Evolutionary conservation across 441 rosid species (phyloP).

Genomic region (Breynia disticha): DNA sequence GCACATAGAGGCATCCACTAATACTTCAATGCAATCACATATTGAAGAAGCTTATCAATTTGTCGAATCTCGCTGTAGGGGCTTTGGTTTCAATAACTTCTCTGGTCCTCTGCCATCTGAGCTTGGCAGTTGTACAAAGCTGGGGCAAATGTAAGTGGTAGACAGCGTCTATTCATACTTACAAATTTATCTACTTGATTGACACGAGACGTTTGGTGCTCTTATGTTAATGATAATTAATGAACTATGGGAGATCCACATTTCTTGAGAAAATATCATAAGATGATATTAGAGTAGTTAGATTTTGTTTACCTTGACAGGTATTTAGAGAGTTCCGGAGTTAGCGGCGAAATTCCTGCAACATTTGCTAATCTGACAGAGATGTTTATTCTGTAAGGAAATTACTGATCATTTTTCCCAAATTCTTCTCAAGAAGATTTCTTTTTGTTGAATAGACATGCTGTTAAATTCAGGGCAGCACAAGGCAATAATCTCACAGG

Average conservation of each 20-base stretch:
- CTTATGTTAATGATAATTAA: too few relatives aligned
- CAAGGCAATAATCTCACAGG: slow-evolving; percentile 49
- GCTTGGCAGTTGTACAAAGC: slow-evolving; percentile 41
- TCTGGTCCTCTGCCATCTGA: slow-evolving; percentile 53
- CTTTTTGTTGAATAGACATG: neutral
- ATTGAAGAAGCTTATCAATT: neutral
- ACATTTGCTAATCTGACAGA: slow-evolving; percentile 24
- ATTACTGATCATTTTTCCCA: too few relatives aligned
- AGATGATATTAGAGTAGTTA: neutral
- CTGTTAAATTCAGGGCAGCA: slow-evolving; percentile 42
- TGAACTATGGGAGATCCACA: too few relatives aligned
- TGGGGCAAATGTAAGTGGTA: slow-evolving; percentile 50
- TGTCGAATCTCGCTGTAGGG: slow-evolving; percentile 19
- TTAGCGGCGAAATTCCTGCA: slow-evolving; percentile 35
- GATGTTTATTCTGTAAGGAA: slow-evolving; percentile 20
- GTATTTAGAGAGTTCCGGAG: slow-evolving; percentile 30
- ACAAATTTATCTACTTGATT: too few relatives aligned
- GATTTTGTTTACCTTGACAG: slow-evolving; percentile 20
- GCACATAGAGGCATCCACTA: too few relatives aligned
- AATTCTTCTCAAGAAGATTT: too few relatives aligned
- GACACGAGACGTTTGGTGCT: too few relatives aligned
- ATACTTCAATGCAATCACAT: too few relatives aligned
- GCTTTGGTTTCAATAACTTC: slow-evolving; percentile 50
- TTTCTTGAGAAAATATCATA: too few relatives aligned
- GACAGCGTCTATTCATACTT: neutral